A percentile compares a stretch with the other conserved stretches of the same genome.
Conservation (phyloP, 176 grass and related monocot species). For the Paspalum notatum region DNA sequence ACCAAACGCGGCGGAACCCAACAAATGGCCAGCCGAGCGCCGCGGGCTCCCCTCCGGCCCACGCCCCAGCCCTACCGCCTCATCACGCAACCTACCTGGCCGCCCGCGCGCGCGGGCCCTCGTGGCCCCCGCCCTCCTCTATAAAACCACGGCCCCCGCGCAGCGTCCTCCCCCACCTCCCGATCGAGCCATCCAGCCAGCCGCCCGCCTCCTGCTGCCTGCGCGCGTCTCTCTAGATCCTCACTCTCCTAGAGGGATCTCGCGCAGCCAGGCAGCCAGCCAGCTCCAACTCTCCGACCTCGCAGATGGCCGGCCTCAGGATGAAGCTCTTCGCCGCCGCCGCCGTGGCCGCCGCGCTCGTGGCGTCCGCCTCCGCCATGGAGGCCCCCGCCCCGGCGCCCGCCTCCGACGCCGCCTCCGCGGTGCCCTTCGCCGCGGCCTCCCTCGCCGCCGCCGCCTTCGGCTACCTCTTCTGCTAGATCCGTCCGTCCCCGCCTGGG, state of each 20-base stretch:
- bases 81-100: slow-evolving; percentile 32
- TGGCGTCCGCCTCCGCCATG: slow-evolving; percentile 40
- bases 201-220: too few species aligned
- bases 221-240: slow-evolving; percentile 46
- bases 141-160: background rate
- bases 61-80: background rate
- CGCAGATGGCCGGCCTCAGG: slow-evolving; percentile 51
- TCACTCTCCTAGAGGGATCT: slow-evolving; percentile 38
- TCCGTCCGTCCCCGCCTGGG: background rate
- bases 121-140: background rate
- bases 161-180: slow-evolving; percentile 17
- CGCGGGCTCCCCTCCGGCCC: background rate
- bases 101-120: background rate
- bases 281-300: background rate
- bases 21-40: slow-evolving; percentile 35
- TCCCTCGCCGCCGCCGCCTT: slow-evolving; percentile 53
- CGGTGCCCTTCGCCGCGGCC: slow-evolving; percentile 48
- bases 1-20: slow-evolving; percentile 36
- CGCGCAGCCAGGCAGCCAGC: background rate
- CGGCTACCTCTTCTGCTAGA: slow-evolving; percentile 67
- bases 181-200: background rate
- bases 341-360: slow-evolving; percentile 52
- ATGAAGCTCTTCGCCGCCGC: slow-evolving; percentile 54
- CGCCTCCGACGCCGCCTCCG: slow-evolving; percentile 36
- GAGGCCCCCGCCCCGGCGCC: slow-evolving; percentile 57